phyloP scores from a whole-genome alignment of 75 land plant species.

The Selaginella moellendorffii region DNA sequence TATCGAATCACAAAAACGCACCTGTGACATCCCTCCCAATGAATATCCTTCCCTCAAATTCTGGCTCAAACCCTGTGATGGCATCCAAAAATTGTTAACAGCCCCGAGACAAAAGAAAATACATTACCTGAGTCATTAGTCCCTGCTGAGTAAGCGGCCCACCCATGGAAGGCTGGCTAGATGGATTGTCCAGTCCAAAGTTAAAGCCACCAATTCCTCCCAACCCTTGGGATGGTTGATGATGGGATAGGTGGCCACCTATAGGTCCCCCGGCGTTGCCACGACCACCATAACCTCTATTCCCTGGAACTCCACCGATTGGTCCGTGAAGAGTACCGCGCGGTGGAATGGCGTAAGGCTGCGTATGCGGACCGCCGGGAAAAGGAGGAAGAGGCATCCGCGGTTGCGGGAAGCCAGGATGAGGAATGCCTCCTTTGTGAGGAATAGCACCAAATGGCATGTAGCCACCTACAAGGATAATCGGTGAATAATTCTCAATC shows the following conservation, averaged over 20 bases:
- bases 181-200: constrained; percentile 74
- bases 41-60: constrained; percentile 83
- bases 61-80: constrained; percentile 72
- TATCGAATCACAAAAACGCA: constrained; percentile 10
- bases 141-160: constrained; percentile 77
- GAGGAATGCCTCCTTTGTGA: constrained; percentile 48
- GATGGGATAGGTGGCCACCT: constrained; percentile 90
- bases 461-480: constrained; percentile 35
- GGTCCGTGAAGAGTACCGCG: constrained; percentile 95
- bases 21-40: constrained; percentile 97
- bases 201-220: constrained; percentile 58
- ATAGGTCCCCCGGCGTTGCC: constrained; percentile 87
- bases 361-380: constrained; percentile 65
- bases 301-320: constrained; percentile 79
- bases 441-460: constrained; percentile 41
- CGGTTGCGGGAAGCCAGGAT: constrained; percentile 41
- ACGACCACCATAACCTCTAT: constrained; percentile 82
- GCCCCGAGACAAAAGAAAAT: too few species aligned
- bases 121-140: constrained; percentile 64
- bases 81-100: constrained; percentile 29
- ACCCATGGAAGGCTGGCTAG: constrained; percentile 76
- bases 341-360: constrained; percentile 95
- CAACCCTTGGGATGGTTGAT: constrained; percentile 52
- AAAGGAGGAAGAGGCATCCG: constrained; percentile 67
- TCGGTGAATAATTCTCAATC: constrained; percentile 24